Percentiles rank a stretch among this genome's conserved stretches.
Conservation (phyloP, 371 early-diverging fungal genomes). For the Umbelopsis sp. region DNA sequence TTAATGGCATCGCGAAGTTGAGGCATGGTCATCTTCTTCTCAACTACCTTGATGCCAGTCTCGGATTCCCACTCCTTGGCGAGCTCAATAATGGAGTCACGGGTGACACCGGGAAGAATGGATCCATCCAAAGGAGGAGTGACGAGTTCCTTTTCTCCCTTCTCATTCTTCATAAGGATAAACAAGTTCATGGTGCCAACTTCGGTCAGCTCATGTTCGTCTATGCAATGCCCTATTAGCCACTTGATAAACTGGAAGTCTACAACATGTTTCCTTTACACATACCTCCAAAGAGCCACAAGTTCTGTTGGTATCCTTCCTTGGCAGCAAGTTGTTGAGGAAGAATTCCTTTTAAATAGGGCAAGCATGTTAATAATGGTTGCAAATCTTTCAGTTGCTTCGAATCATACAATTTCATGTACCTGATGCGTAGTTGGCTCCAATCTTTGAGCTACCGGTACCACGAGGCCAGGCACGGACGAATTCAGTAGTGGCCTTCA, state of each 20-base stretch:
- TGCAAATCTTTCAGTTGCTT: no score
- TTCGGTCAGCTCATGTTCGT: slow-evolving; percentile 87
- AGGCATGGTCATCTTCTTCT: slow-evolving; percentile 85
- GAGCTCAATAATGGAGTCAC: slow-evolving; percentile 88
- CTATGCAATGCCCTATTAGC: slow-evolving; percentile 12
- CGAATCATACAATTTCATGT: neutral
- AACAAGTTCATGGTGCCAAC: slow-evolving; percentile 98
- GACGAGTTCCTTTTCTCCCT: slow-evolving; percentile 82
- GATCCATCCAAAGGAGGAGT: slow-evolving; percentile 96
- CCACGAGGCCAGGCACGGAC: slow-evolving; percentile 98
- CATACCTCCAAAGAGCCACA: slow-evolving; percentile 89
- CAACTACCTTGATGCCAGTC: slow-evolving; percentile 88
- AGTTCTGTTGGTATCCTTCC: slow-evolving; percentile 89
- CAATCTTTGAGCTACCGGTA: slow-evolving; percentile 92
- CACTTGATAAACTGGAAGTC: neutral
- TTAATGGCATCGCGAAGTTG: slow-evolving; percentile 76
- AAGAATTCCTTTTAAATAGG: slow-evolving; percentile 54
- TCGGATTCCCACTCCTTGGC: slow-evolving; percentile 69
- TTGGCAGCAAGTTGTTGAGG: slow-evolving; percentile 90
- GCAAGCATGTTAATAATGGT: no score
- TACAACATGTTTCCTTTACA: neutral
- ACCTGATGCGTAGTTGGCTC: slow-evolving; percentile 80
- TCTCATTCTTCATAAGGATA: slow-evolving; percentile 78
- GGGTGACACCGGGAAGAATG: slow-evolving; percentile 97
- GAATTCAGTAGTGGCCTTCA: slow-evolving; percentile 83